Evolutionary conservation across 495 filamentous ascomycete species (phyloP).

Genomic region (Paragyromitra xinjiangensis): DNA sequence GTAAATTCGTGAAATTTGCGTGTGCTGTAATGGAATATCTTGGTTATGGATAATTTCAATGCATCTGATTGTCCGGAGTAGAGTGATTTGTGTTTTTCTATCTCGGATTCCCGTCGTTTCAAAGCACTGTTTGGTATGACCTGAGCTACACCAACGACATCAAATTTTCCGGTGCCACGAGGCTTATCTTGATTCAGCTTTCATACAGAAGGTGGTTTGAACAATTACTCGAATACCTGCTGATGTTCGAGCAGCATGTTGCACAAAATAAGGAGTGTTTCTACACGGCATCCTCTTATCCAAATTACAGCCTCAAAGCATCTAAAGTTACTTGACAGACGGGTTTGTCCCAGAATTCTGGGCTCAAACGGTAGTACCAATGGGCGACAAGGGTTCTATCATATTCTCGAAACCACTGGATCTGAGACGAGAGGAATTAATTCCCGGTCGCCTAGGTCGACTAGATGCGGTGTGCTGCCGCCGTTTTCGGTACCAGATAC

Average conservation of each 20-base stretch:
- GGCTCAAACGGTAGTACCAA: slow-evolving; percentile 21
- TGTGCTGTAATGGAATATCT: background rate
- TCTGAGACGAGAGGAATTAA: slow-evolving; percentile 11
- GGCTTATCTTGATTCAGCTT: background rate
- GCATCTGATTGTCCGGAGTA: background rate
- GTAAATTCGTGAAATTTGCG: background rate
- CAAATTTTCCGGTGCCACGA: slow-evolving; percentile 19
- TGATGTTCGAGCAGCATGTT: background rate
- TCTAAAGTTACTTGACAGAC: background rate
- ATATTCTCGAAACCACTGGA: slow-evolving; percentile 21
- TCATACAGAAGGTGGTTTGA: background rate
- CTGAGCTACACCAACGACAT: background rate
- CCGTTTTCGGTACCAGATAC: slow-evolving; percentile 44
- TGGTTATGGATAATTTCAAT: slow-evolving; percentile 2
- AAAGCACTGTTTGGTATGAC: slow-evolving; percentile 10
- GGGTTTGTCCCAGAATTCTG: slow-evolving; percentile 25
- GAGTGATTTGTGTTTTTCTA: background rate
- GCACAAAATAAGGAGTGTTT: slow-evolving; percentile 28
- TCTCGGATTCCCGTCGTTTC: background rate
- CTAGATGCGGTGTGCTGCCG: slow-evolving; percentile 30
- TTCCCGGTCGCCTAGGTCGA: slow-evolving; percentile 33
- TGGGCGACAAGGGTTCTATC: slow-evolving; percentile 25
- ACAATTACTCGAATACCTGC: slow-evolving; percentile 8
- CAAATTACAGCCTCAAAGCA: background rate
- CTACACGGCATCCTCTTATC: background rate